phyloP scores from a whole-genome alignment of 345 rosid species.

The Eucalyptus polybractea region DNA sequence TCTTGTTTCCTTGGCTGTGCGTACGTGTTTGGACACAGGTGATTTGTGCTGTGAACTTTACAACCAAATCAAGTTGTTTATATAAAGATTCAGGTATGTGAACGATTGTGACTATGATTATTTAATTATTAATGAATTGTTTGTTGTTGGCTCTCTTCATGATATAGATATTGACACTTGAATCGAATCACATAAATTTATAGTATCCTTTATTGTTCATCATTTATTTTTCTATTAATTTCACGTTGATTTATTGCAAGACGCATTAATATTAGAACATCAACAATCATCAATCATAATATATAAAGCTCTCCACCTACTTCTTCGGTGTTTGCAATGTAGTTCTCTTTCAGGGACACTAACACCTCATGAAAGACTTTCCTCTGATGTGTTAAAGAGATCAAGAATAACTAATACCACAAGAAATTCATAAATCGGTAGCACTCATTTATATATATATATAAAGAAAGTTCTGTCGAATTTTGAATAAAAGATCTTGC shows the following conservation, averaged over 20 bases:
- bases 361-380: neutral
- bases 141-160: rapidly evolving
- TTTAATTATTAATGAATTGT: too few species aligned
- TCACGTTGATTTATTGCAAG: neutral
- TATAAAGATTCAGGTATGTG: too few species aligned
- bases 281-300: neutral
- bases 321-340: neutral
- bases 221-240: too few species aligned
- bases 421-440: neutral
- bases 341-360: neutral
- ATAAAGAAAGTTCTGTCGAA: neutral
- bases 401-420: neutral
- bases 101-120: too few species aligned
- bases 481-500: neutral
- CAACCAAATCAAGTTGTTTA: neutral
- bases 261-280: too few species aligned
- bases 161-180: rapidly evolving
- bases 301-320: neutral
- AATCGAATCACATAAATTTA: too few species aligned
- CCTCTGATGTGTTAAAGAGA: neutral
- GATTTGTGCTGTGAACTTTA: neutral
- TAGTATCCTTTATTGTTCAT: rapidly evolving
- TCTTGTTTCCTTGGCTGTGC: neutral
- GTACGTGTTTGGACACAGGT: neutral
- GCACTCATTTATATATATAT: too few species aligned